Evolutionary conservation across 306 rosid species (phyloP).

Genomic region (Elaeagnus macrophylla): DNA sequence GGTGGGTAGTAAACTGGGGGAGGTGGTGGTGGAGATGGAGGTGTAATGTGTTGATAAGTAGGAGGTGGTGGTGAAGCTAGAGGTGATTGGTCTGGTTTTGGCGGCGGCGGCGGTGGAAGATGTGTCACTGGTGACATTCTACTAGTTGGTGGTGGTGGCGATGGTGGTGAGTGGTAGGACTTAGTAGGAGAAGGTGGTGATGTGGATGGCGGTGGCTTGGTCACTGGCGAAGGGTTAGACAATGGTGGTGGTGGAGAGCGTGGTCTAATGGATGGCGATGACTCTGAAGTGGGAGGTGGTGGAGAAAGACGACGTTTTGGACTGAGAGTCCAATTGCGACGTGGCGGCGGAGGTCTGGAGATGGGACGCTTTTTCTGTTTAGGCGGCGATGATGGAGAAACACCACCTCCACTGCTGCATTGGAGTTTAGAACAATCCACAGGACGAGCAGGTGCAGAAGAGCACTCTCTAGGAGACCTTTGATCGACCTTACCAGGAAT

Average conservation of each 20-base stretch:
- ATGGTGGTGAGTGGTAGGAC: background rate
- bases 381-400: background rate
- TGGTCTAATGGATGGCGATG: background rate
- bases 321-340: background rate
- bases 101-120: background rate
- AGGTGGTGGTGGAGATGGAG: background rate
- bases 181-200: background rate
- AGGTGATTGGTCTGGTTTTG: background rate
- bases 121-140: no score
- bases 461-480: constrained; percentile 7
- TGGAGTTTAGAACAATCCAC: background rate
- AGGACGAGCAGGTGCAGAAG: background rate
- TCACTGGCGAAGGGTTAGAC: background rate
- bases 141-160: background rate
- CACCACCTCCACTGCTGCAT: no score
- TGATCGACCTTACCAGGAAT: constrained; percentile 56
- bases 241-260: background rate
- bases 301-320: background rate
- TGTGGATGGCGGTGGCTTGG: background rate
- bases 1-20: background rate
- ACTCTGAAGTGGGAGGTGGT: constrained; percentile 4
- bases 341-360: background rate
- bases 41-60: background rate
- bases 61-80: background rate
- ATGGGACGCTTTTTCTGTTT: constrained; percentile 2